Evolutionary conservation across 129 eudicot genomes (phyloP).

Genomic region (Cynara cardunculus): DNA sequence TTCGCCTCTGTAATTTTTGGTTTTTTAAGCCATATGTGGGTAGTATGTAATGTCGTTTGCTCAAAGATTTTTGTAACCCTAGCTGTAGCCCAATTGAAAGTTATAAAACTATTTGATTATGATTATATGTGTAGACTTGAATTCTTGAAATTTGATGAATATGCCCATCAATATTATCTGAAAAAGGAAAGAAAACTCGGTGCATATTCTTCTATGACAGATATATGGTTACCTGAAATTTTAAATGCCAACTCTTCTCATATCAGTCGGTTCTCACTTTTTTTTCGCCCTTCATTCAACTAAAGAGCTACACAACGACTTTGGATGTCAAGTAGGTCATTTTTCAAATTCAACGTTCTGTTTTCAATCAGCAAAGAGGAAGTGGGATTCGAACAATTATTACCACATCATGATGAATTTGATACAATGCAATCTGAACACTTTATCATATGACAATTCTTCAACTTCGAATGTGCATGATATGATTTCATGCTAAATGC

Average conservation of each 20-base stretch:
- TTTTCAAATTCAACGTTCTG: neutral
- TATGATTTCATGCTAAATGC: neutral
- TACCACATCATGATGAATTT: too few relatives aligned
- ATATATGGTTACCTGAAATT: neutral
- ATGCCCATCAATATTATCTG: neutral
- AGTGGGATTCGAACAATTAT: too few relatives aligned
- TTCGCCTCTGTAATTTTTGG: conserved; percentile 1
- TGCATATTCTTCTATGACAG: neutral
- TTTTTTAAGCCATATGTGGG: neutral
- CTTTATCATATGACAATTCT: neutral
- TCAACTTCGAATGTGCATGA: neutral
- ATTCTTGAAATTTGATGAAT: conserved; percentile 10
- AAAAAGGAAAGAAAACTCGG: neutral
- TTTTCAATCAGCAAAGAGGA: too few relatives aligned
- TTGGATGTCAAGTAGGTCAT: neutral
- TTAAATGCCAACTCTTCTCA: neutral
- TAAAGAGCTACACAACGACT: too few relatives aligned
- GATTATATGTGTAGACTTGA: neutral
- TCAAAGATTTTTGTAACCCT: conserved; percentile 9
- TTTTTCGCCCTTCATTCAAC: too few relatives aligned
- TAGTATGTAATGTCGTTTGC: neutral
- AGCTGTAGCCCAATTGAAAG: neutral
- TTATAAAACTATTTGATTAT: neutral
- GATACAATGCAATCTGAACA: neutral
- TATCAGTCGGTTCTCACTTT: neutral